Base-by-base conservation (phyloP, 1,139 yeast species). In the Zygosaccharomyces pseudobailii region DNA sequence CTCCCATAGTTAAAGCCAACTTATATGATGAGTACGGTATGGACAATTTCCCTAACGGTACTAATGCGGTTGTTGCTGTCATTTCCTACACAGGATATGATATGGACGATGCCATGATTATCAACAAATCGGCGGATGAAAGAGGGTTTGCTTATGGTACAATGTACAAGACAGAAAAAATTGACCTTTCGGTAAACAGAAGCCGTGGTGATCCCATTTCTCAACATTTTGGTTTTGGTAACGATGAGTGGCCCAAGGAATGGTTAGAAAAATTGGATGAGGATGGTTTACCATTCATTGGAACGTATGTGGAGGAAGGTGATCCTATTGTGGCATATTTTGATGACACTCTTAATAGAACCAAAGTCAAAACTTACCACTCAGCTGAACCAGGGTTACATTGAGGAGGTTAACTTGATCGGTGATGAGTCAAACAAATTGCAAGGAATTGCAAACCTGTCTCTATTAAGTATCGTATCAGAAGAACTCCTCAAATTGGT, bases 61-160 rank as follows among this genome's bases (percentile, higher is more conserved):
- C 88, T 58, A 92, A 92, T 64, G 98, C 98, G 3, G 96, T 92
- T 49, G 99, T 92, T 54, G 99, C 99, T 0, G 99, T 92, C 58
- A 92, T 92, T 63, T 89, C 98, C 0, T 92, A 92, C 68, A 94
- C 99, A 6, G 98, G 98, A 59, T 92, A 92, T 66, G 99, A 92
- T 86, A 92, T 92, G 98, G 85, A 92, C 73, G 99, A 92, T 71
- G 99, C 98, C 66, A 92, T 92, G 98, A 92, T 92, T 64, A 81
- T 92, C 61, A 94, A 92, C 70, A 92, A 92, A 69, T 85, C 95
- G 42, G 96, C 97, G 0, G 95, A 90, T 63, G 99, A 92, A 71
- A 80, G 99, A 68, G 99, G 98, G 0, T 94, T 92, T 58, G 98
- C 95, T 22, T 94, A 92, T 61, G 98, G 98, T 71, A 87, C 96